Base-by-base conservation (phyloP, 192 early-diverging fungal genomes). In the Podila horticola region DNA sequence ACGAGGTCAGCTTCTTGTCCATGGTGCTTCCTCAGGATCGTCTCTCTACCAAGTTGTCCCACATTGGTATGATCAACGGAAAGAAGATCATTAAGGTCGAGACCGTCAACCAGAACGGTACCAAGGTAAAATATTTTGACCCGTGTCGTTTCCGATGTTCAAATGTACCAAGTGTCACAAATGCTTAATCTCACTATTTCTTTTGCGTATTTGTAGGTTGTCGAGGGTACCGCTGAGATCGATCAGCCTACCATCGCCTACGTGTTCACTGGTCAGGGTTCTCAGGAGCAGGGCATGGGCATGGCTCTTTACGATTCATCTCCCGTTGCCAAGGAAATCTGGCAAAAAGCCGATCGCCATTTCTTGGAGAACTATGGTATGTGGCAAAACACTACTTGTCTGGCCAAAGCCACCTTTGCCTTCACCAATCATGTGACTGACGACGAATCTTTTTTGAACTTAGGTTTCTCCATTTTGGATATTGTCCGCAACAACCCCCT, bases 191-290 rank as follows among this genome's bases (percentile, higher is more conserved):
- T 55, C 20, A 8, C 2, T 55, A 22, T 24, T 26, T 29, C 6
- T 3, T 13, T 34, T 24, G 28, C 5, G 3, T 52, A 22, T 45
- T 34, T 74, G 24, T 29, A 79, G 75, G 93, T 98, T 52, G 88
- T 98, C 41, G 91, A 89, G 64, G 96, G 97, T 66, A 93, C 91
- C 58, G 97, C 97, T 62, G 93, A 98, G 86, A 95, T 98, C 52
- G 94, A 97, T 72, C 97, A 98, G 86, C 92, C 95, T 31, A 87
- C 90, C 64, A 96, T 95, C 30, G 91, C 92, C 64, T 98, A 95
- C 75, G 95, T 96, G 15, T 98, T 98, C 79, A 98, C 97, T 62
- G 97, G 97, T 51, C 97, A 98, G 82, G 97, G 97, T 84, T 96
- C 97, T 68, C 97, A 98, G 84, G 95, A 97, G 84, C 87, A 90